These are phyloP conservation scores for Nematodospora valgi DNA, from an alignment of 805 yeast genomes.

Conservation along the genomic window DNA sequence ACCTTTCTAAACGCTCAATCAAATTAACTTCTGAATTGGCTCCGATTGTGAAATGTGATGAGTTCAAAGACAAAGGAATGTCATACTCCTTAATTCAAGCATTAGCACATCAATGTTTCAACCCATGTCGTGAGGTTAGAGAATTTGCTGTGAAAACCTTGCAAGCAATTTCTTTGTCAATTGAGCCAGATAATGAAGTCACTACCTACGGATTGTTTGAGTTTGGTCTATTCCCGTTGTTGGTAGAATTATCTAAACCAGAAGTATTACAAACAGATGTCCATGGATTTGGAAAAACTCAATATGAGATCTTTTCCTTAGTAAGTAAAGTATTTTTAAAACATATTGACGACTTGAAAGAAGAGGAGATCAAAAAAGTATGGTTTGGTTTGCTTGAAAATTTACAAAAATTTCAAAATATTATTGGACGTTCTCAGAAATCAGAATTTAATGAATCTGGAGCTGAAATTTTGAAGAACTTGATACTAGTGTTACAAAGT, in stretches of 20 bases:
- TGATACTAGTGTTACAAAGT: conserved; percentile 36
- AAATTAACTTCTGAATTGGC: conserved; percentile 54
- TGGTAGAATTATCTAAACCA: conserved; percentile 62
- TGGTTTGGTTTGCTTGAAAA: conserved; percentile 38
- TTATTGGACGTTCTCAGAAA: conserved; percentile 15
- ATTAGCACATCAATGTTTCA: conserved; percentile 82
- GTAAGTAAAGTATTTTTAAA: conserved; percentile 55
- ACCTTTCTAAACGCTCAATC: conserved; percentile 59
- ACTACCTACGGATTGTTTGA: conserved; percentile 61
- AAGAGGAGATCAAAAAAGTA: conserved; percentile 19
- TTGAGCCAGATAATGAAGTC: conserved; percentile 32
- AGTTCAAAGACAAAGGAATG: conserved; percentile 32
- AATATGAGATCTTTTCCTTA: conserved; percentile 62
- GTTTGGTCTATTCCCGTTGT: conserved; percentile 69
- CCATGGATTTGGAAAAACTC: conserved; percentile 60
- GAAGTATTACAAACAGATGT: conserved; percentile 58
- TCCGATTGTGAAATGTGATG: conserved; percentile 26
- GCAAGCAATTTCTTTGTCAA: conserved; percentile 49
- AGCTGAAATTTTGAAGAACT: conserved; percentile 37
- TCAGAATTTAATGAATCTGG: conserved; percentile 28
- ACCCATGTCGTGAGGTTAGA: conserved; percentile 79
- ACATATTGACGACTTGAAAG: conserved; percentile 23
- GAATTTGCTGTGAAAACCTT: conserved; percentile 60
- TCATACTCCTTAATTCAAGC: conserved; percentile 73
- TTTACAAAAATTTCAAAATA: conserved; percentile 24